These are phyloP conservation scores for Trichophaea hybrida DNA, from an alignment of 2,329 filamentous ascomycete genomes.

Conservation along the genomic window DNA sequence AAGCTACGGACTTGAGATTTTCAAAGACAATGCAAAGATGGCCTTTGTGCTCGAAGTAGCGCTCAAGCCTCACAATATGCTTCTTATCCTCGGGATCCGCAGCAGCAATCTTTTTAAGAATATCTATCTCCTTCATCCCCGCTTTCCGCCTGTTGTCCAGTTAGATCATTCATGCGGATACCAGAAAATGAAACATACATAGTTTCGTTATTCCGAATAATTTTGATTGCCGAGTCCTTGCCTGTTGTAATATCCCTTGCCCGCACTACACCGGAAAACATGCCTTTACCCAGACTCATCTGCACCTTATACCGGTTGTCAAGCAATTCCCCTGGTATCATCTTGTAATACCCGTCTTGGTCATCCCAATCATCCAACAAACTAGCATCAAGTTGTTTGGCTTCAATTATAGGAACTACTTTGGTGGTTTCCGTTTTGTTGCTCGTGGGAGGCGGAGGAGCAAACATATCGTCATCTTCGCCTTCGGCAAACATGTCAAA, in stretches of 20 bases:
- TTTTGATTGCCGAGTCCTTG: slow-evolving; percentile 83
- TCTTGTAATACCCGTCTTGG: slow-evolving; percentile 89
- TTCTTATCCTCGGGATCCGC: slow-evolving; percentile 80
- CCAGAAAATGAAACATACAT: slow-evolving; percentile 39
- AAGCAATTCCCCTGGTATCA: slow-evolving; percentile 79
- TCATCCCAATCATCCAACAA: slow-evolving; percentile 90
- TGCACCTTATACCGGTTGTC: slow-evolving; percentile 82
- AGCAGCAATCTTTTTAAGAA: slow-evolving; percentile 72
- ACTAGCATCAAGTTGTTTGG: slow-evolving; percentile 50
- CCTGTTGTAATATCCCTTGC: slow-evolving; percentile 64
- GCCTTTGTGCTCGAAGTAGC: slow-evolving; percentile 82
- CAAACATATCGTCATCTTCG: slow-evolving; percentile 52
- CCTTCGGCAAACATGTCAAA: slow-evolving; percentile 78
- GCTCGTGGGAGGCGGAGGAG: slow-evolving; percentile 35
- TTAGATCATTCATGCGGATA: slow-evolving; percentile 23
- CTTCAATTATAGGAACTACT: slow-evolving; percentile 35
- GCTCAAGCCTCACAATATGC: slow-evolving; percentile 76
- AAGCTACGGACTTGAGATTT: slow-evolving; percentile 46
- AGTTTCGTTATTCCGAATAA: slow-evolving; percentile 91
- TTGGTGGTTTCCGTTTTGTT: slow-evolving; percentile 38
- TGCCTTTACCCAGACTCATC: slow-evolving; percentile 75
- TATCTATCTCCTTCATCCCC: slow-evolving; percentile 86
- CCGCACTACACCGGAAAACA: slow-evolving; percentile 91
- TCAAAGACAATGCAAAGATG: slow-evolving; percentile 97
- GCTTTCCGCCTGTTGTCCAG: slow-evolving; percentile 50